Base-by-base conservation (phyloP, 1,139 yeast species). In the Debaryomyces sp. region DNA sequence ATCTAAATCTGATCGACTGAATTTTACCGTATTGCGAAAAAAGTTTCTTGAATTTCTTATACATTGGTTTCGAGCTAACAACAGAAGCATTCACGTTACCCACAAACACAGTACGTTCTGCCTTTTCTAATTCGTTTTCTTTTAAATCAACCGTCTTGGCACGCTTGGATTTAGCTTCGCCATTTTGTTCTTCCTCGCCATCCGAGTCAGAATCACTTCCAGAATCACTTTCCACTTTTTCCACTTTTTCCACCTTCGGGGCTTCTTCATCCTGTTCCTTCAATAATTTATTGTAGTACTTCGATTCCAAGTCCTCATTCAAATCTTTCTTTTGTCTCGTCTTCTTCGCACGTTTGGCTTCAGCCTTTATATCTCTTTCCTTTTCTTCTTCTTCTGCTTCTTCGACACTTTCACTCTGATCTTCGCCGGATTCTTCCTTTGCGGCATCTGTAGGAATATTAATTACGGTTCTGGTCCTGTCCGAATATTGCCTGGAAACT, bases 31-130 rank as follows among this genome's bases (percentile, higher is more conserved):
- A 71, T 34, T 78, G 66, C 10, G 76, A 58, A 55, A 91, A 87
- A 21, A 80, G 69, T 52, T 73, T 74, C 65, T 89, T 88, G 68
- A 92, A 86, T 50, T 73, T 67, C 61, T 85, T 88, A 59, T 82
- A 82, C 22, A 73, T 67, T 44, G 73, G 67, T 64, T 89, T 91
- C 41, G 84, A 80, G 1, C 87, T 78, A 50, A 91, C 81, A 2
- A 85, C 91, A 1, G 73, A 61, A 32, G 84, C 71, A 17, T 89
- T 81, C 21, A 94, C 82, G 66, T 95, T 95, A 42, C 98, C 98
- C 10, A 95, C 86, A 63, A 95, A 95, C 1, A 92, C 75, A 0
- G 99, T 94, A 58, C 87, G 80, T 59, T 89, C 94, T 2, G 97
- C 96, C 67, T 91, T 89, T 57, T 82, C 89, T 47, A 90, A 73